Base-by-base conservation (phyloP, 2,329 filamentous ascomycete genomes). In the Erysiphe pulchra region DNA sequence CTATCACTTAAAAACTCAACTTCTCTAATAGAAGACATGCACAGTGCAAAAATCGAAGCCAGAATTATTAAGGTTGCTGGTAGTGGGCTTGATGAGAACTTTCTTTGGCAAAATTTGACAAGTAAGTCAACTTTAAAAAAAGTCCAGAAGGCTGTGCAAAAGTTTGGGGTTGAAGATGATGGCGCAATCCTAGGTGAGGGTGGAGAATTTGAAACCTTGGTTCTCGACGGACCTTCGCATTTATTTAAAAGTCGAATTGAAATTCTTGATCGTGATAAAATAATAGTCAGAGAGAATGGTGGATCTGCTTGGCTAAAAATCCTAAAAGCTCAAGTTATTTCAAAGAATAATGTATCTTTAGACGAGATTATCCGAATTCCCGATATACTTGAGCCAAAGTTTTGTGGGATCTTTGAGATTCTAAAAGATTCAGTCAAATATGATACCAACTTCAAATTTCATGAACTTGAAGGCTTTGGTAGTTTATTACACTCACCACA, bases 31-130 rank as follows among this genome's bases (percentile, higher is more conserved):
- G 67, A 73, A 48, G 86, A 94, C 59, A 93, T 98, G 83, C 71
- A 70, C 5, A 67, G 65, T 7, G 73, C 76, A 2, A 79, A 79
- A 0, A 73, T 92, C 46, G 83, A 93, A 56, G 80, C 86, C n/a
- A 70, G 86, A 48, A 83, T 98, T 56, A 75, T 98, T 63, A 98
- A 95, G 63, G 84, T 94, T 40, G 86, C 90, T 39, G 92, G 82
- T 51, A 85, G 84, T 7, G 90, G 86, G 0, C 66, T 98, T 44
- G 81, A 87, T 55, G 80, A 85, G 53, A 66, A 62, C 34, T 78
- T 85, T 54, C 63, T 98, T 20, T 93, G 86, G 80, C 70, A 73
- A 52, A 75, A 85, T 62, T 80, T 93, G 16, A 75, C 80, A 2
- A 70, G 71, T 54, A 55, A 61, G 4, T 57, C 56, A 20, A 70